Evolutionary conservation across 148 eudicot species (phyloP), one percentile per base, ranked within the genome.

Genomic region (Cornus florida): DNA sequence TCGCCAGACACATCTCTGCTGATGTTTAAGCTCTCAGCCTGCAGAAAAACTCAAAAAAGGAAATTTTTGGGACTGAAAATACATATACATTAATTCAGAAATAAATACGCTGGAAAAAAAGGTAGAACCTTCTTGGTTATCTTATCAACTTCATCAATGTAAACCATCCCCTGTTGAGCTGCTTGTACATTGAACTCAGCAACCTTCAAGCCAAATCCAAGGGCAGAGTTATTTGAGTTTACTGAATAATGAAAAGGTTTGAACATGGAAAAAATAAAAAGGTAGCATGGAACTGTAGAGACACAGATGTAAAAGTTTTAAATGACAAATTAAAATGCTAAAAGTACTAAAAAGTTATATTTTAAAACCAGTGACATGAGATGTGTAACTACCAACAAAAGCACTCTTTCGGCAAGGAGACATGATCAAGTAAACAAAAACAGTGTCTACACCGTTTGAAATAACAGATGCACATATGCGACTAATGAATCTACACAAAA

Each of bases 1-100:
- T 94, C 98, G 72, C 98, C 98, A 79, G 95, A 94, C 78, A 94
- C 98, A 88, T 94, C 97, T 87, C 94, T 92, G 82, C 97, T 90
- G 65, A 90, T 81, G 84, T 87, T 94, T 78, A 83, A 74, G 91
- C 89, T 94, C 85, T 92, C 97, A 76, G 92, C 95, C 98, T 94
- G 87, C 68, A 87, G 67, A 67, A 72, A 68, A 24, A 66, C 57
- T 33, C 48, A 71, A 20, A 66, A 20, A 41, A 46, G 33, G 33
- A 53, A 69, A 60, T 10, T 39, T 68, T 69, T 56, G 31, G 35
- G 28, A 2, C n/a, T 56, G 46, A 31, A 32, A 32, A 66, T n/a
- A 46, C 13, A 1, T 62, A 32, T 17, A 75, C 16, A 56, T 14
- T 67, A 74, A 71, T 10, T 22, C 32, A 17, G 7, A 64, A 23